A percentile compares a stretch with the other conserved stretches of the same genome.
Conservation (phyloP, 2,329 filamentous ascomycete genomes). For the Ophiostoma quercus region DNA sequence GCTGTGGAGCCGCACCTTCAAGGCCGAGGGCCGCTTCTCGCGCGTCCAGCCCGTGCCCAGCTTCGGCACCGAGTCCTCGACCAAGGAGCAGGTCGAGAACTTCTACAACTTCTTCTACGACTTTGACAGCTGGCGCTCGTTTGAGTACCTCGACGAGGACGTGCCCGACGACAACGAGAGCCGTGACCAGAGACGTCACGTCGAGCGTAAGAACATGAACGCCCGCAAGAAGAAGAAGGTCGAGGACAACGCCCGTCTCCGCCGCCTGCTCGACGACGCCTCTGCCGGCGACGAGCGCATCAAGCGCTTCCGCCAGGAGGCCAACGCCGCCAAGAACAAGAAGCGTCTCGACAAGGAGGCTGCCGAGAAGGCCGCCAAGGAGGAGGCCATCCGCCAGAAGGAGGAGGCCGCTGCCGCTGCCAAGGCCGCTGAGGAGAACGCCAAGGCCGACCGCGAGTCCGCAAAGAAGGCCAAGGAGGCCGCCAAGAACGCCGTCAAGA, state of each 20-base stretch:
- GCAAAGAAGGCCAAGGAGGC: conserved; percentile 97
- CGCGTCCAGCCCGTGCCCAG: conserved; percentile 81
- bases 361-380: conserved; percentile 77
- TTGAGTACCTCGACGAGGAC: conserved; percentile 98
- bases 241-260: conserved; percentile 87
- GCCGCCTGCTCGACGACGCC: conserved; percentile 82
- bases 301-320: conserved; percentile 91
- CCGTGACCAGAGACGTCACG: conserved; percentile 96
- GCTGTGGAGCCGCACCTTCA: conserved; percentile 85
- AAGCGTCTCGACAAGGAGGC: conserved; percentile 86
- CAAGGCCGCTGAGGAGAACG: conserved; percentile 78
- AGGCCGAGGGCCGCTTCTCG: conserved; percentile 87
- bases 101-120: conserved; percentile 99
- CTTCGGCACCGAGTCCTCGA: conserved; percentile 77
- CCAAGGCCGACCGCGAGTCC: conserved; percentile 77
- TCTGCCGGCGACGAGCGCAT: conserved; percentile 86
- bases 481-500: conserved; percentile 98
- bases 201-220: conserved; percentile 97
- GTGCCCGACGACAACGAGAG: conserved; percentile 98
- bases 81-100: conserved; percentile 81
- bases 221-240: conserved; percentile 99
- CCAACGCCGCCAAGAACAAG: conserved; percentile 93
- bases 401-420: conserved; percentile 73
- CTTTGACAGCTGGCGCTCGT: conserved; percentile 95
- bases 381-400: conserved; percentile 79